Evolutionary conservation across 495 filamentous ascomycete species (phyloP), one percentile per base, ranked within the genome.

Genomic region (Hypoxylon crocopeplum): DNA sequence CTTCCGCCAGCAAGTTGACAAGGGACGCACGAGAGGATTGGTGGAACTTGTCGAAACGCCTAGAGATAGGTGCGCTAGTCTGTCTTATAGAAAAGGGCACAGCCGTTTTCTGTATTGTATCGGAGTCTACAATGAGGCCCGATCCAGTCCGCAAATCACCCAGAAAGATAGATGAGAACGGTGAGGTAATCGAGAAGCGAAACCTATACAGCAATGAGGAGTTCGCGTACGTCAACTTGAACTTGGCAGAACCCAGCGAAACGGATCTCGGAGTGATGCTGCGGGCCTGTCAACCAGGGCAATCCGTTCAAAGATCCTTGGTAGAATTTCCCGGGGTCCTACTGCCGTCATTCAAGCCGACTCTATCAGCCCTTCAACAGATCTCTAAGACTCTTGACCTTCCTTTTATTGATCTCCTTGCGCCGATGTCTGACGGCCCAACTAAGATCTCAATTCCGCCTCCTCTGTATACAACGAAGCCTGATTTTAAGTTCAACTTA

Each of bases 321-420:
- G 77, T 90, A 1, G 88, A 91, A 53, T 90, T 91, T 48, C 88
- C 87, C 0, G 85, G 83, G 0, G 72, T 92, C 0, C 72, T 92
- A 1, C 74, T 89, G 3, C 78, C 82, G 0, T 78, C 88, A 3
- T 92, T 92, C 64, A 71, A 83, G 33, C 81, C 84, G 4, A 86
- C 83, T 0, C 65, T 91, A 15, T 67, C 73, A 54, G 86, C 84
- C 3, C 70, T 92, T 0, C 84, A 90, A 56, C 53, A 71, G 1
- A 84, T 89, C 66, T 79, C 74, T 32, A 68, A 56, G 27, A 68
- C 60, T 1, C 62, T 66, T 0, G 72, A 81, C 48, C 33, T 91
- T 11, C 88, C 88, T 0, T 88, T 91, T 56, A 49, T 77, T 1
- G 71, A 86, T 12, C 67, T 85, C 10, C 62, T 90, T 32, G 80